phyloP scores from a whole-genome alignment of 345 rosid species.

The Camelina neglecta region DNA sequence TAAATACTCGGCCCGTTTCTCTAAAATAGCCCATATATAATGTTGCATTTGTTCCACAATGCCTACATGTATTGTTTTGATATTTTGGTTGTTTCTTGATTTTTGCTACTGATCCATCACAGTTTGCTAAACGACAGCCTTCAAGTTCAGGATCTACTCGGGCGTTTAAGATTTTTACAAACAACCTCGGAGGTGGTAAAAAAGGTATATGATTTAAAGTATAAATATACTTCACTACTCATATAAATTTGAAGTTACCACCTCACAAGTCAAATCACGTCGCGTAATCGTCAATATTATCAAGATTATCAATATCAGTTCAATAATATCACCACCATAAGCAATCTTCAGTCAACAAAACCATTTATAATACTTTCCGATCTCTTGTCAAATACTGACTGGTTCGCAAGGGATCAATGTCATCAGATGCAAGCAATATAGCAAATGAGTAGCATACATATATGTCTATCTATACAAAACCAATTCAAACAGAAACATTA shows the following conservation, averaged over 20 bases:
- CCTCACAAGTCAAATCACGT: neutral
- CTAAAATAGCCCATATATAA: neutral
- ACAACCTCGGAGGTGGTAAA: constrained; percentile 1
- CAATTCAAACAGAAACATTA: constrained; percentile 44
- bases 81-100: neutral
- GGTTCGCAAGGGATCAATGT: constrained; percentile 32
- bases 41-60: neutral
- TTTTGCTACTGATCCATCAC: no score
- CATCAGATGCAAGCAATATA: constrained; percentile 39
- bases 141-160: no score
- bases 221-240: neutral
- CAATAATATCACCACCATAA: constrained; percentile 10
- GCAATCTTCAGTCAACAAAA: constrained; percentile 33
- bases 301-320: neutral
- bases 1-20: constrained; percentile 12
- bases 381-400: constrained; percentile 30
- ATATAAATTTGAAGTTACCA: neutral
- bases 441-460: constrained; percentile 42
- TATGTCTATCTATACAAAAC: constrained; percentile 50
- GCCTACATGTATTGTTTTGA: neutral
- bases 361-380: constrained; percentile 33
- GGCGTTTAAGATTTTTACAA: neutral
- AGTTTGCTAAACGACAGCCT: no score
- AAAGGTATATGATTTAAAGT: neutral
- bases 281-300: neutral